A percentile compares a stretch with the other conserved stretches of the same genome.
Conservation (phyloP, 139 green algal genomes). For the Chlamydomonas eustigma region DNA sequence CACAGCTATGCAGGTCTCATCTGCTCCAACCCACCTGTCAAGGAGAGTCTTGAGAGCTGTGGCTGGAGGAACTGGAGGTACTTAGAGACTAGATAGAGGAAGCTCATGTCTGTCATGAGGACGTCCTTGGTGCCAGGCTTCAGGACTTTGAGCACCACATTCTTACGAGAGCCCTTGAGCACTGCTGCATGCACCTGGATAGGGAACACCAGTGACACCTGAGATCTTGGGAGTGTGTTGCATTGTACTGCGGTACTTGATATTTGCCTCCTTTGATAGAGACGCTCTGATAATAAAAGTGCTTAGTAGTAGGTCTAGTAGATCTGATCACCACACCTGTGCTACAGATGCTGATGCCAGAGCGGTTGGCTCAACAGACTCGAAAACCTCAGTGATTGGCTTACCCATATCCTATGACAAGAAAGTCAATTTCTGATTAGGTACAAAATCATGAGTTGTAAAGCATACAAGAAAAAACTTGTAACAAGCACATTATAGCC, state of each 20-base stretch:
- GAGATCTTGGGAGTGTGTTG: too few relatives aligned
- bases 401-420: conserved; percentile 55
- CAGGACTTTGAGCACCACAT: conserved; percentile 85
- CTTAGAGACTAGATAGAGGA: conserved; percentile 65
- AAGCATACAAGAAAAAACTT: neutral
- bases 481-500: neutral
- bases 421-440: neutral
- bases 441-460: neutral
- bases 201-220: neutral
- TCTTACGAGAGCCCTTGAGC: conserved; percentile 67
- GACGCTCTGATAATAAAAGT: too few relatives aligned
- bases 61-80: conserved; percentile 85
- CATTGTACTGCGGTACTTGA: too few relatives aligned
- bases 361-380: conserved; percentile 72
- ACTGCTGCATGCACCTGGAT: conserved; percentile 80
- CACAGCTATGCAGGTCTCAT: too few relatives aligned
- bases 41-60: conserved; percentile 69
- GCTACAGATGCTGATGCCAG: conserved; percentile 90
- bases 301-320: too few relatives aligned
- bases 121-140: conserved; percentile 93
- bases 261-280: too few relatives aligned
- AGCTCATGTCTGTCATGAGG: conserved; percentile 85
- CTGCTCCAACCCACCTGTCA: conserved; percentile 58
- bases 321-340: too few relatives aligned
- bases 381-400: conserved; percentile 76